These are phyloP conservation scores for Salvia rosmarinus DNA, from an alignment of 257 asterid genomes.

Conservation along the genomic window DNA sequence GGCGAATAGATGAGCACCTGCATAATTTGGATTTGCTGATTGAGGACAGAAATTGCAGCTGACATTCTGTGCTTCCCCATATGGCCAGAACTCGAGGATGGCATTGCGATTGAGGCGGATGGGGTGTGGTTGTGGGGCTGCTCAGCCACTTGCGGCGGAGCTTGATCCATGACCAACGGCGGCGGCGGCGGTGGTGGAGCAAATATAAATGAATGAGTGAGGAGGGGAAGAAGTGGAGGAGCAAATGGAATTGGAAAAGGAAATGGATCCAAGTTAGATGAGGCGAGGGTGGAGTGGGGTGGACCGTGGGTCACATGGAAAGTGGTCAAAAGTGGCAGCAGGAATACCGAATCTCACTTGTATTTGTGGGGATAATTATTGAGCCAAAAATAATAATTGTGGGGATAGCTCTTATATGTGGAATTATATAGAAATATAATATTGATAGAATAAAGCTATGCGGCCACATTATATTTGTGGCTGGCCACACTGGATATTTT, in stretches of 20 bases:
- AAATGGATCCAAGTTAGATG: conserved; percentile 1
- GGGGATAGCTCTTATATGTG: not conserved
- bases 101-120: conserved; percentile 38
- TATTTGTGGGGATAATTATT: conserved; percentile 14
- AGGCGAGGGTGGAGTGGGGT: not conserved
- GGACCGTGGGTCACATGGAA: too few relatives aligned
- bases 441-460: too few relatives aligned
- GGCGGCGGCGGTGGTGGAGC: conserved; percentile 19
- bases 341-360: conserved; percentile 6
- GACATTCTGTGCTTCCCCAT: conserved; percentile 66
- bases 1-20: conserved; percentile 38
- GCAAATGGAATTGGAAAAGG: not conserved
- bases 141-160: conserved; percentile 46
- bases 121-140: conserved; percentile 33
- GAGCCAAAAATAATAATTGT: too few relatives aligned
- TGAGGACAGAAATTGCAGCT: conserved; percentile 61
- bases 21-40: conserved; percentile 58
- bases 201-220: not conserved
- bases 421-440: not conserved
- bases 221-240: too few relatives aligned
- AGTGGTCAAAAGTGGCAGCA: conserved; percentile 39
- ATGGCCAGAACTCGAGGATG: conserved; percentile 18
- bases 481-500: too few relatives aligned
- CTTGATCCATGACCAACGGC: conserved; percentile 42
- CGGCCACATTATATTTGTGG: too few relatives aligned